Conservation (phyloP, 2,329 filamentous ascomycete species). For the Fusarium sp. region DNA sequence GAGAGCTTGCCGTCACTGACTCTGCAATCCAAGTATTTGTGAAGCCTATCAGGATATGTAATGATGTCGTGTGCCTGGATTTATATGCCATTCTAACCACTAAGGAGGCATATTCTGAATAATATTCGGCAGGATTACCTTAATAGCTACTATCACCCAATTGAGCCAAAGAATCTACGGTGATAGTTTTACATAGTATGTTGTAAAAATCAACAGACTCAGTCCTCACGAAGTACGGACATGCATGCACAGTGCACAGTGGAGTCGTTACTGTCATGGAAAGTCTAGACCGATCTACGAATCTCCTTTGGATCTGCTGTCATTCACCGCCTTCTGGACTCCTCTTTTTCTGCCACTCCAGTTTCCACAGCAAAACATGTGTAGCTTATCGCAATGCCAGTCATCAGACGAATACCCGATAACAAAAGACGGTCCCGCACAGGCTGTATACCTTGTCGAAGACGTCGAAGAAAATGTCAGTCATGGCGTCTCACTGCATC, state of each 20-base stretch:
- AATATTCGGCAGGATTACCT: no score
- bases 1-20: no score
- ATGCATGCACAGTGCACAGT: background rate
- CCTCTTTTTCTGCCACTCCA: conserved; percentile 24
- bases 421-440: conserved; percentile 31
- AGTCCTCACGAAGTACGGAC: no score
- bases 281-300: background rate
- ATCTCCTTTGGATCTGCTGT: background rate
- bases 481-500: background rate
- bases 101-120: no score
- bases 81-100: no score
- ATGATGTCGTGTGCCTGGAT: no score
- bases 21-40: no score
- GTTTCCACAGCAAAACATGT: conserved; percentile 3
- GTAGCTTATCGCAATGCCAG: conserved; percentile 28
- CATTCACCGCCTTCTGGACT: conserved; percentile 6
- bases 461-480: conserved; percentile 36
- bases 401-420: conserved; percentile 34
- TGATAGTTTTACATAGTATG: no score
- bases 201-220: no score
- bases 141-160: no score
- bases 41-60: no score
- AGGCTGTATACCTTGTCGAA: conserved; percentile 36
- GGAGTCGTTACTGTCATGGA: background rate
- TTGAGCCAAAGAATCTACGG: no score